A percentile compares a stretch with the other conserved stretches of the same genome.
Evolutionary conservation across 2,329 filamentous ascomycete species (phyloP).

Genomic region (Lachnellula suecica): DNA sequence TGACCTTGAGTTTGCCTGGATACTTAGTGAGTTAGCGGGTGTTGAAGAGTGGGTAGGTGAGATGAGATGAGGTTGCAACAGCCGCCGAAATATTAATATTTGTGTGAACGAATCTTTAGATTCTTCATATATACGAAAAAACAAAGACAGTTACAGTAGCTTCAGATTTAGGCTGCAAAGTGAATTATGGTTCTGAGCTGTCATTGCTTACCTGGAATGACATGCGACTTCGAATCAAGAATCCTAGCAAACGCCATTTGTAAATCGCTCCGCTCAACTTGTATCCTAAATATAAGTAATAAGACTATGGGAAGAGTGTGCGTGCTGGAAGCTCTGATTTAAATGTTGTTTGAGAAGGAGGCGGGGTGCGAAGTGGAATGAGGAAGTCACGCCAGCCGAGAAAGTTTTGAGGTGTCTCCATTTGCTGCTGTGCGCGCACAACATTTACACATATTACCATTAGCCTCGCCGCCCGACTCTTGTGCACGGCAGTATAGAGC

Average conservation of each 20-base stretch:
- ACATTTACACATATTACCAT: background rate
- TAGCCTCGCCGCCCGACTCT: constrained; percentile 5
- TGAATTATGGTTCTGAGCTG: constrained; percentile 3
- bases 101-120: too few species aligned
- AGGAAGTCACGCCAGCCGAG: background rate
- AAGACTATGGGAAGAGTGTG: background rate
- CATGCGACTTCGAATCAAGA: constrained; percentile 41
- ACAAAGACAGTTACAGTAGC: too few species aligned
- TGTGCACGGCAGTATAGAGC: constrained; percentile 2
- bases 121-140: background rate
- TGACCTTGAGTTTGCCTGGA: constrained; percentile 70
- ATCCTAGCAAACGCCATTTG: constrained; percentile 30
- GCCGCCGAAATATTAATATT: background rate
- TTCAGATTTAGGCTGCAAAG: constrained; percentile 62
- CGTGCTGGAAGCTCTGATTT: background rate
- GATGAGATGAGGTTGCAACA: background rate
- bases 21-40: background rate
- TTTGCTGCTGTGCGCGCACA: constrained; percentile 2
- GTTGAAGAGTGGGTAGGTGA: background rate
- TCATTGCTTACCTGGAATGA: constrained; percentile 34
- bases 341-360: background rate
- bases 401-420: constrained; percentile 1
- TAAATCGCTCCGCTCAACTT: background rate
- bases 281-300: background rate
- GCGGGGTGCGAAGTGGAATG: background rate